These are phyloP conservation scores for Tylopilus felleus DNA, from an alignment of 768 basidiomycete genomes.

Conservation along the genomic window DNA sequence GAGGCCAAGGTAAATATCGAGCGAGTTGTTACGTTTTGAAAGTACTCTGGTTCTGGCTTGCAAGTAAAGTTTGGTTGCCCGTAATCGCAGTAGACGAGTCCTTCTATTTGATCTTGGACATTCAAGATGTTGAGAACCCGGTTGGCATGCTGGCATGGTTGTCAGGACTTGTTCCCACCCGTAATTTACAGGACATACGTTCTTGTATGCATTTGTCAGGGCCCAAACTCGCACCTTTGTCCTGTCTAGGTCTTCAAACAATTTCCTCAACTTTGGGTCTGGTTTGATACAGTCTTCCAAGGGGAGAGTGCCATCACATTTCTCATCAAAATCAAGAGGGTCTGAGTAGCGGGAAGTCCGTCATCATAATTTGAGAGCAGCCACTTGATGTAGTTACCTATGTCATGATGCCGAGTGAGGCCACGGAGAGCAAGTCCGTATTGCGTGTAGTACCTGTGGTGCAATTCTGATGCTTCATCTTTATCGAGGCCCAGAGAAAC, in stretches of 20 bases:
- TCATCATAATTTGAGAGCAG: neutral
- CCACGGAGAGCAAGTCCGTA: conserved; percentile 85
- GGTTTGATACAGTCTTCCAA: conserved; percentile 76
- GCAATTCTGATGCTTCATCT: conserved; percentile 65
- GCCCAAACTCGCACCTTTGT: conserved; percentile 79
- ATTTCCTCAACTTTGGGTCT: conserved; percentile 54
- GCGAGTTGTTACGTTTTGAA: conserved; percentile 45
- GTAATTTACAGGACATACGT: conserved; percentile 42
- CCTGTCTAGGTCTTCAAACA: conserved; percentile 78
- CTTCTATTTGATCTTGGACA: conserved; percentile 68
- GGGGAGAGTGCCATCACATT: conserved; percentile 82
- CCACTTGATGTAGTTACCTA: conserved; percentile 44
- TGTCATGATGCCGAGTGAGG: conserved; percentile 67
- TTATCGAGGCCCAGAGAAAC: conserved; percentile 63
- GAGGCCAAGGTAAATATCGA: neutral
- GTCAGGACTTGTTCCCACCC: conserved; percentile 3
- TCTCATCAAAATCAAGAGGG: conserved; percentile 77
- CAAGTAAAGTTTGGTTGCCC: conserved; percentile 61
- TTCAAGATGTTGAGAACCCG: conserved; percentile 74
- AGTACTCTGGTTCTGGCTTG: conserved; percentile 78
- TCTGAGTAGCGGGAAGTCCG: conserved; percentile 41
- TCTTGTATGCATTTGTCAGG: conserved; percentile 78
- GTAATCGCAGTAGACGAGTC: conserved; percentile 80
- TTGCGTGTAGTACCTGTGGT: conserved; percentile 68
- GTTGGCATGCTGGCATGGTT: conserved; percentile 61